Evolutionary conservation across 495 filamentous ascomycete genomes (phyloP), one percentile per base, ranked within the genome.

Genomic region (Venustampulla echinocandica): DNA sequence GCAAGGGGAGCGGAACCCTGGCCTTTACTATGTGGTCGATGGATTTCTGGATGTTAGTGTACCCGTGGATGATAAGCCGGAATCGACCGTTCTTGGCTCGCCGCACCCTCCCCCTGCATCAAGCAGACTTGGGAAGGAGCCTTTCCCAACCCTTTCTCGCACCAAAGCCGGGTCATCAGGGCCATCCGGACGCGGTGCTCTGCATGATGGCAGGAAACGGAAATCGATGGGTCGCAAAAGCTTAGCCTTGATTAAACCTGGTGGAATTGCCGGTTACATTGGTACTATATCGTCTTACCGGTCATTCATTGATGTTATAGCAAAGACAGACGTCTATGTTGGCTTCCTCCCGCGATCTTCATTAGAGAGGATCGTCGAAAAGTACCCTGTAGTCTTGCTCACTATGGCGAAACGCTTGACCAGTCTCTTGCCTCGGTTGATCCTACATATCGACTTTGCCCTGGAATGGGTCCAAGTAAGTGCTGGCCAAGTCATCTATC

Each of bases 281-380:
- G 88, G 92, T 4, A 87, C 85, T 0, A 81, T 97, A 17, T 95
- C 92, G 0, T 95, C 90, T 0, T 92, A 95, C 58, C 75, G 92
- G 22, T 97, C 93, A 0, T 95, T 97, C 61, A 89, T 95, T 18
- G 92, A 97, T 58, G 89, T 98, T 6, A 82, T 90, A 27, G 92
- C 92, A 7, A 96, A 96, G 68, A 97, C 93, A 1, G 93, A 98
- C 67, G 92, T 97, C 22, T 97, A 96, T 60, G 93, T 97, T 24
- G 92, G 92, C 13, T 98, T 98, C 57, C 74, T 98, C 4, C 90
- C 92, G 0, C 71, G 89, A 33, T 73, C 78, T 1, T 88, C 90
- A 1, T 73, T 98, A 35, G 92, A 98, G 55, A 77, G 87, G 48
- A 86, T 97, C 39, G 88, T 94, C 2, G 92, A 98, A 46, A 80